A percentile compares a stretch with the other conserved stretches of the same genome.
Conservation (phyloP, 140 eudicot genomes). For the Cichorium intybus region DNA sequence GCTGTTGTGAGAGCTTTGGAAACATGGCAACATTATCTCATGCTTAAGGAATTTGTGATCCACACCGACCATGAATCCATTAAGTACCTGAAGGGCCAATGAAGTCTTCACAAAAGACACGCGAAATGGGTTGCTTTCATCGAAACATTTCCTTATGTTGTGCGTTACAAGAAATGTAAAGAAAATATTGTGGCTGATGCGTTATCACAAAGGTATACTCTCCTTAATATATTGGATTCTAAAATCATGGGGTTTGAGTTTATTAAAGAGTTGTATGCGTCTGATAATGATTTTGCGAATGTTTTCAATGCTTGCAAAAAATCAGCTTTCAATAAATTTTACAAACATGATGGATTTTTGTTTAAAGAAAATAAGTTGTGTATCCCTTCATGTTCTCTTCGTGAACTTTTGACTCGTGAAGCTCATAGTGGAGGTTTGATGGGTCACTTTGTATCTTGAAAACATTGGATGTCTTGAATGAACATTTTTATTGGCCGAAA, state of each 20-base stretch:
- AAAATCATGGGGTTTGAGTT: neutral
- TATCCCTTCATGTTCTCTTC: neutral
- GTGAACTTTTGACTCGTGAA: constrained; percentile 3
- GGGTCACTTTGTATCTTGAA: constrained; percentile 7
- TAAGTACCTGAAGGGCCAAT: neutral
- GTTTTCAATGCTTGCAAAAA: neutral
- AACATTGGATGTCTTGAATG: constrained; percentile 5
- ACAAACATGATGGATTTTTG: neutral
- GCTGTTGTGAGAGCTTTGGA: neutral
- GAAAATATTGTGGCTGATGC: constrained; percentile 10
- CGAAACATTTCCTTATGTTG: constrained; percentile 1
- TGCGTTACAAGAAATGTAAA: neutral
- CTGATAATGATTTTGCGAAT: neutral
- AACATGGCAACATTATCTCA: neutral
- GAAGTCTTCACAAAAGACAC: neutral
- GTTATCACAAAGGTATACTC: neutral
- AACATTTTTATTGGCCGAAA: constrained; percentile 12
- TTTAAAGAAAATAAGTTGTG: constrained; percentile 15
- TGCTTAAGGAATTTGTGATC: too few relatives aligned
- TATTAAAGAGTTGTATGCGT: neutral
- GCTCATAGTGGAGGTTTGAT: too few relatives aligned
- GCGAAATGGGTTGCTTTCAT: neutral
- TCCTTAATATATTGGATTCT: neutral
- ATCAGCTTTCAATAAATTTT: neutral
- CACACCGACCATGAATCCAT: neutral